Conservation (phyloP, 129 eudicot genomes). For the Ambrosia trifida region DNA sequence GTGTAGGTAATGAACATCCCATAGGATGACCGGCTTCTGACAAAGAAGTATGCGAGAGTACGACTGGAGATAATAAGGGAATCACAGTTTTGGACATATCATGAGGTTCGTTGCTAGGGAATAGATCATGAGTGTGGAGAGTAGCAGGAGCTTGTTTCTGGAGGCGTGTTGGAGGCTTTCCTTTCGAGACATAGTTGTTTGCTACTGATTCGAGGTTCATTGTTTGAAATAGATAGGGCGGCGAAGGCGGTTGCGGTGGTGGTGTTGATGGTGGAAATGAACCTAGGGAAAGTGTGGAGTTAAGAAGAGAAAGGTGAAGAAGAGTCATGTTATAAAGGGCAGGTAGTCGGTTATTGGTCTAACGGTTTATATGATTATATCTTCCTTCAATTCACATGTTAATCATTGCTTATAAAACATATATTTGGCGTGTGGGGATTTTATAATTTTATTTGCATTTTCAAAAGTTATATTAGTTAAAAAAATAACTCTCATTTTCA, state of each 20-base stretch:
- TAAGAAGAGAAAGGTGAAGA: slow-evolving; percentile 16
- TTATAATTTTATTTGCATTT: slow-evolving; percentile 2
- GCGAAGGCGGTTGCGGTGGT: not conserved
- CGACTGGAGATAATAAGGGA: slow-evolving; percentile 37
- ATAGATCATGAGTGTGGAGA: slow-evolving; percentile 16
- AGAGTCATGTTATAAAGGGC: slow-evolving; percentile 21
- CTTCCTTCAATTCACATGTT: slow-evolving; percentile 22
- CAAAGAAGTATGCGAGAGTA: slow-evolving; percentile 17
- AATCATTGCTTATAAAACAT: slow-evolving; percentile 24
- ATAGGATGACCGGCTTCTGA: not conserved
- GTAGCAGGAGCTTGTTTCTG: slow-evolving; percentile 35
- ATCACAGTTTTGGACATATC: slow-evolving; percentile 26
- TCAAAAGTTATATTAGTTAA: not conserved
- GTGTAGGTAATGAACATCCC: not conserved
- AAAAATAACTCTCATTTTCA: not conserved
- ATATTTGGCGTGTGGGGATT: slow-evolving; percentile 17
- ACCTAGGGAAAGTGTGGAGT: slow-evolving; percentile 13
- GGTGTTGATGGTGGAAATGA: not conserved
- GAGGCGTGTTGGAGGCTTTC: slow-evolving; percentile 32
- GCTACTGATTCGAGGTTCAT: slow-evolving; percentile 19
- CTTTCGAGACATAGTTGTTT: not conserved
- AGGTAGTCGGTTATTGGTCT: not conserved
- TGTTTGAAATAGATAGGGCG: not conserved
- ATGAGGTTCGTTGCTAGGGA: not conserved
- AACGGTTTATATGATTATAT: slow-evolving; percentile 7